These are phyloP conservation scores for Paraphaeosphaeria minitans DNA, from an alignment of 2,329 filamentous ascomycete genomes.

Conservation along the genomic window DNA sequence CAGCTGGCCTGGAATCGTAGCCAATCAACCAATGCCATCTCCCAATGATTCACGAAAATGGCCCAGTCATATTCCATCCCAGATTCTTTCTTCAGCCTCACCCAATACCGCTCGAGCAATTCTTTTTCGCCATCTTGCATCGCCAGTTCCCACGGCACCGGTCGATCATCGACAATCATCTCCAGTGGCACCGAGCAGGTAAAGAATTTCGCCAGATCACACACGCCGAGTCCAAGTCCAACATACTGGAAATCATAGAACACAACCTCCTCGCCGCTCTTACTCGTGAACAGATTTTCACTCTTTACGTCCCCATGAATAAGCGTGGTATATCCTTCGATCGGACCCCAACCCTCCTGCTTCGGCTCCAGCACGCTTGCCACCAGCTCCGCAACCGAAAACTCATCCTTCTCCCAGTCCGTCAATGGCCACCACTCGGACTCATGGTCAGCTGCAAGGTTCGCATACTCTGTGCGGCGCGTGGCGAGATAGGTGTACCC, in stretches of 20 bases:
- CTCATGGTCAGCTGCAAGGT: slow-evolving; percentile 52
- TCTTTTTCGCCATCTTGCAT: slow-evolving; percentile 59
- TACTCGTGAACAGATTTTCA: slow-evolving; percentile 67
- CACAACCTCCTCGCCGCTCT: slow-evolving; percentile 57
- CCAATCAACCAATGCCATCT: slow-evolving; percentile 71
- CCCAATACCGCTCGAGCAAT: slow-evolving; percentile 59
- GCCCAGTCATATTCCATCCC: slow-evolving; percentile 59
- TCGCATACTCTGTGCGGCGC: slow-evolving; percentile 60
- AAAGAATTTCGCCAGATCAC: slow-evolving; percentile 70
- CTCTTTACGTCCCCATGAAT: slow-evolving; percentile 74
- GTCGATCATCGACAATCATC: slow-evolving; percentile 52
- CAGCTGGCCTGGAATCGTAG: slow-evolving; percentile 52
- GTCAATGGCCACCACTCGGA: slow-evolving; percentile 65
- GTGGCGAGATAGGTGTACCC: slow-evolving; percentile 73
- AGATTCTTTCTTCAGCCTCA: slow-evolving; percentile 39
- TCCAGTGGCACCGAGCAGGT: slow-evolving; percentile 66
- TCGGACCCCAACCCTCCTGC: slow-evolving; percentile 33
- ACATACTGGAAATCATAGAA: slow-evolving; percentile 75
- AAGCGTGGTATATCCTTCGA: slow-evolving; percentile 56
- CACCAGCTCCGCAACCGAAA: slow-evolving; percentile 58
- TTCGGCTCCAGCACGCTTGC: slow-evolving; percentile 58
- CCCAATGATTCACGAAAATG: slow-evolving; percentile 65
- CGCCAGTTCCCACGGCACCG: slow-evolving; percentile 46
- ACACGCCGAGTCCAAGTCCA: slow-evolving; percentile 67
- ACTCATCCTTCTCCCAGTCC: slow-evolving; percentile 22